phyloP scores from a whole-genome alignment of 148 eudicot genomes.

The Diospyros lotus region DNA sequence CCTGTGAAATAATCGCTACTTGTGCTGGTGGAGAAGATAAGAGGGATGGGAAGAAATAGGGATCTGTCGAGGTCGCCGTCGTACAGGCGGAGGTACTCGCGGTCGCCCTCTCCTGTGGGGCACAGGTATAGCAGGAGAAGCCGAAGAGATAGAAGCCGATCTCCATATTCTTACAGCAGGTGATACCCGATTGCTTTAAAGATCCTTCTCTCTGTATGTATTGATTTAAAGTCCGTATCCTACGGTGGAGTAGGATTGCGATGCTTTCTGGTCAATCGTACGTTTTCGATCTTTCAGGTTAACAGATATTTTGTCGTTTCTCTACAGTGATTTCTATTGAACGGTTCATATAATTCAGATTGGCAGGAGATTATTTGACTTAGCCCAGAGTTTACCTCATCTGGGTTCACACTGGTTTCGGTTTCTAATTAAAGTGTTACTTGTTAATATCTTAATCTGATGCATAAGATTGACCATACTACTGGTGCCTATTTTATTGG shows the following conservation, averaged over 20 bases:
- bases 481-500: too few relatives aligned
- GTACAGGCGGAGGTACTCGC: slow-evolving; percentile 44
- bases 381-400: neutral
- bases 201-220: neutral
- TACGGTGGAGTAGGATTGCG: too few relatives aligned
- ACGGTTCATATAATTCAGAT: neutral
- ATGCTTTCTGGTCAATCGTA: too few relatives aligned
- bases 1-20: neutral
- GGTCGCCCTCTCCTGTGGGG: slow-evolving; percentile 55
- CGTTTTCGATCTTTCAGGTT: too few relatives aligned
- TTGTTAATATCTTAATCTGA: too few relatives aligned
- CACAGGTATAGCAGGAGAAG: slow-evolving; percentile 55
- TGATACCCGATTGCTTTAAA: slow-evolving; percentile 29
- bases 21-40: slow-evolving; percentile 6
- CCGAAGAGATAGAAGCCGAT: slow-evolving; percentile 72
- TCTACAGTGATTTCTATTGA: neutral
- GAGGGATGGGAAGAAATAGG: slow-evolving; percentile 62
- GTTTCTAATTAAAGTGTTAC: too few relatives aligned
- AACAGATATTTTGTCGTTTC: slow-evolving; percentile 3
- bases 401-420: too few relatives aligned
- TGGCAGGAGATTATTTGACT: neutral
- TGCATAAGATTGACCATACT: too few relatives aligned
- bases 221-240: too few relatives aligned
- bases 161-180: slow-evolving; percentile 81
- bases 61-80: slow-evolving; percentile 67